Evolutionary conservation across 495 filamentous ascomycete species (phyloP).

Genomic region (Penicillium coprophilum): DNA sequence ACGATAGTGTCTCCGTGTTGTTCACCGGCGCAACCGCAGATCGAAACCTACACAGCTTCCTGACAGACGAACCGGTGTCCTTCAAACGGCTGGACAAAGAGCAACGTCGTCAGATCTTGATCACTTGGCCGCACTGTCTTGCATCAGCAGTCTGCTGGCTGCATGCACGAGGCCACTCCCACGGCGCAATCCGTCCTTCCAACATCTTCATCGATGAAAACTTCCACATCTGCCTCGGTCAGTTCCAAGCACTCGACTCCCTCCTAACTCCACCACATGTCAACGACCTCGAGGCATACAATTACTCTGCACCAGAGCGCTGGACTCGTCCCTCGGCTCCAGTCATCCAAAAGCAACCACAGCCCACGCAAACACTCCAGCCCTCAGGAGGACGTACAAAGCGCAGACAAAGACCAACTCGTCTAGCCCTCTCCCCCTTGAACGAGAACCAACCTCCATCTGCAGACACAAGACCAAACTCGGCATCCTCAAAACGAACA

Average conservation of each 20-base stretch:
- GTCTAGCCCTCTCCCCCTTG: slow-evolving; percentile 23
- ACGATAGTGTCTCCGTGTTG: slow-evolving; percentile 70
- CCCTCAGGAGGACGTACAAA: slow-evolving; percentile 52
- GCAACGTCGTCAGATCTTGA: slow-evolving; percentile 63
- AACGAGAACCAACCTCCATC: slow-evolving; percentile 27
- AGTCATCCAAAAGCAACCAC: slow-evolving; percentile 4
- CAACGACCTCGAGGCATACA: slow-evolving; percentile 77
- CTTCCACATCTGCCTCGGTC: slow-evolving; percentile 71
- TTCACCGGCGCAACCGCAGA: slow-evolving; percentile 70
- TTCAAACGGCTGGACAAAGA: slow-evolving; percentile 74
- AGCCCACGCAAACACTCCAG: slow-evolving; percentile 26
- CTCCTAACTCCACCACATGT: slow-evolving; percentile 51
- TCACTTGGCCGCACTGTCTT: slow-evolving; percentile 89
- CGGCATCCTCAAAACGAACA: slow-evolving; percentile 41
- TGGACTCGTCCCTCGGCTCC: slow-evolving; percentile 49
- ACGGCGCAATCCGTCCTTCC: slow-evolving; percentile 81
- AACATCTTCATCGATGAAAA: slow-evolving; percentile 73
- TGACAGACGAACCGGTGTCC: slow-evolving; percentile 62
- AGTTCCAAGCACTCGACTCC: slow-evolving; percentile 65
- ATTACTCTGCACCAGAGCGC: slow-evolving; percentile 83
- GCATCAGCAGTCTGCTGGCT: slow-evolving; percentile 73
- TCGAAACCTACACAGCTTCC: slow-evolving; percentile 72
- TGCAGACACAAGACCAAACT: slow-evolving; percentile 33
- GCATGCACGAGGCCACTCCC: slow-evolving; percentile 68
- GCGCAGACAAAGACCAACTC: slow-evolving; percentile 30